Evolutionary conservation across 2,329 filamentous ascomycete species (phyloP), one percentile per base, ranked within the genome.

Genomic region (Pseudopithomyces chartarum): DNA sequence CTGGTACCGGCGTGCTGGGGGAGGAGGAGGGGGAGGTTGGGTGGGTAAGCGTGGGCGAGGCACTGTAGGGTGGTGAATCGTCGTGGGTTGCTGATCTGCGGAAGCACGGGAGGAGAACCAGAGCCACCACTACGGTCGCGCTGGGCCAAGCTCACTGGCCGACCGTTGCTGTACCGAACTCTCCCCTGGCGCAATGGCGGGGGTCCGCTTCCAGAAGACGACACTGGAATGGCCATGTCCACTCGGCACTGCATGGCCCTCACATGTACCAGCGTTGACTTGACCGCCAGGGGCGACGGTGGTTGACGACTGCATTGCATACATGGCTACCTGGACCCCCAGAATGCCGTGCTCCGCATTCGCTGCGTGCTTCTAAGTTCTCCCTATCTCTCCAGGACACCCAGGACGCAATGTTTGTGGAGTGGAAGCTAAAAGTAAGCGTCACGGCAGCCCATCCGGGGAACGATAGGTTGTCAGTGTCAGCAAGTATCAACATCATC

Each of bases 121-220:
- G 52, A 55, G 46, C 47, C 51, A 55, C 56, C 11, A 43, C 46
- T 39, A 32, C 47, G 56, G 55, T 50, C 50, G 50, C 33, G 39
- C 29, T 20, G 22, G 32, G 51, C 45, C 51, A 51, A 54, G 56
- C 42, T 42, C 32, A 40, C 40, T 39, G 32, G 49, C 49, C 50
- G 53, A 55, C 57, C 53, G 57, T 59, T 59, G 56, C 56, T 58
- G 45, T 38, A 55, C 57, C 57, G 50, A 56, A 51, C 52, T 39
- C 55, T 54, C 46, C 55, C 52, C 48, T 54, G 47, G 44, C 50
- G 29, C 47, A 15, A 55, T 56, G 52, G 57, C 57, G 53, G 53
- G 56, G 50, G 33, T 39, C 23, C 40, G 45, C 39, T 56, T 43
- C 44, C 44, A 52, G 52, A 52, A 52, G 32, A 54, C 42, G 29